Conservation (phyloP, 2,329 filamentous ascomycete species). For the Exserohilum rostratum region DNA sequence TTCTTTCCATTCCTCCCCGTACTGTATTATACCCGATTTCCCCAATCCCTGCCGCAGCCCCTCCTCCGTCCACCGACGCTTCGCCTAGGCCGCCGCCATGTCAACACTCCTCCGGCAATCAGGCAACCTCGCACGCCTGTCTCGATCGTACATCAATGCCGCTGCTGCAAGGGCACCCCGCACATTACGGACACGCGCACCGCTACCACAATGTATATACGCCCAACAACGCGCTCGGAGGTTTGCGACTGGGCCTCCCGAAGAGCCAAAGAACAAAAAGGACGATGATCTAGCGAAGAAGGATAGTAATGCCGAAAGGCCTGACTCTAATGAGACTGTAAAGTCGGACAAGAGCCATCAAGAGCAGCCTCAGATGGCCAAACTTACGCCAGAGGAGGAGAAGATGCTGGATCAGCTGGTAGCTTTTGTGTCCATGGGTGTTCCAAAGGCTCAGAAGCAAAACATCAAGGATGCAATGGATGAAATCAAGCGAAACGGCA, state of each 20-base stretch:
- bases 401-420: slow-evolving; percentile 65
- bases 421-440: slow-evolving; percentile 59
- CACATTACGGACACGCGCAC: slow-evolving; percentile 44
- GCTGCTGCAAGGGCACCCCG: slow-evolving; percentile 54
- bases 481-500: slow-evolving; percentile 69
- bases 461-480: slow-evolving; percentile 66
- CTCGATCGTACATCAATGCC: slow-evolving; percentile 62
- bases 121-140: slow-evolving; percentile 68
- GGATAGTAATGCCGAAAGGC: slow-evolving; percentile 40
- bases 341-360: slow-evolving; percentile 45
- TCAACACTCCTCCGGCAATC: slow-evolving; percentile 70
- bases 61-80: slow-evolving; percentile 31
- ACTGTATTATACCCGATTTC: slow-evolving; percentile 3
- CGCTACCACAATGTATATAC: slow-evolving; percentile 52
- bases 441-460: slow-evolving; percentile 67
- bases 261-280: slow-evolving; percentile 42
- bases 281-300: slow-evolving; percentile 30
- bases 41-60: slow-evolving; percentile 11
- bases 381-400: slow-evolving; percentile 62
- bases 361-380: slow-evolving; percentile 50
- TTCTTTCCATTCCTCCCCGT: not conserved
- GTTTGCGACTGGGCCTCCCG: slow-evolving; percentile 50
- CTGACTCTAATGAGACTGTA: slow-evolving; percentile 40
- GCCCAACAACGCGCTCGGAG: slow-evolving; percentile 51
- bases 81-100: slow-evolving; percentile 56